phyloP scores from a whole-genome alignment of 2,329 filamentous ascomycete species.

The Trichoderma brevicompactum region DNA sequence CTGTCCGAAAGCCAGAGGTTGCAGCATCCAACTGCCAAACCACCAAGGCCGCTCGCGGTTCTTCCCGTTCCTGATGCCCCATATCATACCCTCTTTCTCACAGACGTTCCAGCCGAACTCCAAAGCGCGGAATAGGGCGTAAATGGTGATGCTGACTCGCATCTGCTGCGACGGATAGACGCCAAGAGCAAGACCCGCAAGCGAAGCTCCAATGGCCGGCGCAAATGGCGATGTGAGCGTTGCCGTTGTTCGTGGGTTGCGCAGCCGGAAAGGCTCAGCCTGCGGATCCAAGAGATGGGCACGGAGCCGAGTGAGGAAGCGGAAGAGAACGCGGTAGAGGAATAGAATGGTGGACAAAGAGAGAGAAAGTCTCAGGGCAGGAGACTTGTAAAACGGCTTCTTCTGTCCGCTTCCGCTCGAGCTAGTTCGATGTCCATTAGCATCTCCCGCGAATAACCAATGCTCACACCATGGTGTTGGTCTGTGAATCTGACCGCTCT shows the following conservation, averaged over 20 bases:
- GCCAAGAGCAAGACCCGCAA: slow-evolving; percentile 82
- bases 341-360: slow-evolving; percentile 85
- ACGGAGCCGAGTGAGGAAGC: slow-evolving; percentile 83
- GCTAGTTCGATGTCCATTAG: slow-evolving; percentile 25
- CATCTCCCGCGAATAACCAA: neutral
- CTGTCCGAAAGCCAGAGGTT: slow-evolving; percentile 76
- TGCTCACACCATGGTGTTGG: neutral
- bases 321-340: slow-evolving; percentile 85
- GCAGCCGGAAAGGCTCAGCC: slow-evolving; percentile 76
- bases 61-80: slow-evolving; percentile 58
- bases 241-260: slow-evolving; percentile 76
- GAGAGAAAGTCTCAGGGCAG: slow-evolving; percentile 76
- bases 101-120: slow-evolving; percentile 87
- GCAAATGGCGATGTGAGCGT: slow-evolving; percentile 82
- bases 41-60: slow-evolving; percentile 74
- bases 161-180: slow-evolving; percentile 69
- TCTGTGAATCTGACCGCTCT: too few relatives aligned
- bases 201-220: slow-evolving; percentile 85
- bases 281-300: slow-evolving; percentile 78
- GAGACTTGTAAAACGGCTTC: slow-evolving; percentile 63
- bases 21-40: slow-evolving; percentile 83
- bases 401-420: slow-evolving; percentile 44
- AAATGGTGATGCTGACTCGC: slow-evolving; percentile 80
- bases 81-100: slow-evolving; percentile 72
- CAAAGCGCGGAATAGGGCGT: slow-evolving; percentile 76